Percentiles rank a stretch among this genome's conserved stretches.
phyloP scores from a whole-genome alignment of 2,329 filamentous ascomycete species.

The Orbilia blumenaviensis region DNA sequence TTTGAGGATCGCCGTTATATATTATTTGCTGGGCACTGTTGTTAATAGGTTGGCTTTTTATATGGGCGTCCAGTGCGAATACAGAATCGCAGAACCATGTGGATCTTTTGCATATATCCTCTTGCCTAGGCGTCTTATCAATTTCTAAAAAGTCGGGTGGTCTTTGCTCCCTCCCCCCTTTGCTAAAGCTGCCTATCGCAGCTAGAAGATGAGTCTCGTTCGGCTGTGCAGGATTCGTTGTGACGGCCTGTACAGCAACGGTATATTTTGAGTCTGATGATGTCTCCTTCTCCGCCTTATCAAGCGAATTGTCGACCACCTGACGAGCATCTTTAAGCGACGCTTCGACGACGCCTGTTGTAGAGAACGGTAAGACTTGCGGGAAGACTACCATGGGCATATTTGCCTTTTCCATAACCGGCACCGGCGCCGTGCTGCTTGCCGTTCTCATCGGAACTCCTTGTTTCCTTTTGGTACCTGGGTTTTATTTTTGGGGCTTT shows the following conservation, averaged over 20 bases:
- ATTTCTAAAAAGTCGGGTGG: conserved; percentile 35
- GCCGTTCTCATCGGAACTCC: conserved; percentile 33
- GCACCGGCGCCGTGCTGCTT: conserved; percentile 18
- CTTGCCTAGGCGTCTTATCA: conserved; percentile 52
- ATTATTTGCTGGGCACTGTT: conserved; percentile 20
- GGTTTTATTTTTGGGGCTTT: conserved; percentile 37
- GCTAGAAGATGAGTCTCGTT: conserved; percentile 42
- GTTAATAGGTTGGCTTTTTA: conserved; percentile 43
- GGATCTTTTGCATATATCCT: conserved; percentile 50
- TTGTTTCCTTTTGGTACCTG: conserved; percentile 14
- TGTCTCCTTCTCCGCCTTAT: conserved; percentile 46
- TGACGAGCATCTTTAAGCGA: conserved; percentile 50
- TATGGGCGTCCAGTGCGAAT: conserved; percentile 49
- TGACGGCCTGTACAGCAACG: conserved; percentile 33
- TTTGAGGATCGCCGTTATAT: conserved; percentile 32
- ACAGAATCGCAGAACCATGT: conserved; percentile 52
- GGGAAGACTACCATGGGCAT: conserved; percentile 35
- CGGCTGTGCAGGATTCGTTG: conserved; percentile 53
- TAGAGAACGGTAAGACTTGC: conserved; percentile 29
- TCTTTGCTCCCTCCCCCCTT: conserved; percentile 24
- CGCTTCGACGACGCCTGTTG: conserved; percentile 10
- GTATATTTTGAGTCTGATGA: conserved; percentile 48
- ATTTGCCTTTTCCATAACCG: conserved; percentile 43
- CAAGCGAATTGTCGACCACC: conserved; percentile 26
- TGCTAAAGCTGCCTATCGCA: conserved; percentile 49